A percentile compares a stretch with the other conserved stretches of the same genome.
These are phyloP conservation scores for Kwoniella dejecticola DNA, from an alignment of 768 basidiomycete genomes.

Conservation along the genomic window DNA sequence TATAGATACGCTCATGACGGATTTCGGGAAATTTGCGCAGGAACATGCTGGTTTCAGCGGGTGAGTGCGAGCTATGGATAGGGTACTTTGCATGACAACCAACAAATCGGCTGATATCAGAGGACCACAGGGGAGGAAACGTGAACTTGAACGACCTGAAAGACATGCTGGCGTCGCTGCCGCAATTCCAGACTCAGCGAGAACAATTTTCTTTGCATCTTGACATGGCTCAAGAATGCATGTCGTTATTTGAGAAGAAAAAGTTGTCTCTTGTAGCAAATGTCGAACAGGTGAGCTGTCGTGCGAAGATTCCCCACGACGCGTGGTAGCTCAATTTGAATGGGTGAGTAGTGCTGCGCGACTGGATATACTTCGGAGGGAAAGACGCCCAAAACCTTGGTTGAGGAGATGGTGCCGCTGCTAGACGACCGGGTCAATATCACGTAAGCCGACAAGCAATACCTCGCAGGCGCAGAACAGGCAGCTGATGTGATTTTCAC, in stretches of 20 bases:
- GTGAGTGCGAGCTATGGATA: constrained; percentile 58
- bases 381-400: constrained; percentile 87
- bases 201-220: constrained; percentile 96
- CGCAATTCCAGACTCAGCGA: constrained; percentile 91
- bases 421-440: constrained; percentile 77
- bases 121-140: constrained; percentile 66
- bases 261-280: constrained; percentile 78
- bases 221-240: constrained; percentile 97
- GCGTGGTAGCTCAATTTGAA: neutral
- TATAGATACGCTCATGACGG: constrained; percentile 92
- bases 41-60: constrained; percentile 93
- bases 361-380: constrained; percentile 90
- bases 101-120: constrained; percentile 6
- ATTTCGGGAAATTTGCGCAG: constrained; percentile 90
- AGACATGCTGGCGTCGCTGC: constrained; percentile 93
- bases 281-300: constrained; percentile 75
- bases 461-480: no score
- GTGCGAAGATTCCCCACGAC: no score
- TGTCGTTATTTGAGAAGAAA: constrained; percentile 86
- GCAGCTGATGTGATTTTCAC: neutral
- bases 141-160: constrained; percentile 96
- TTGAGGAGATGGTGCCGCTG: constrained; percentile 98
- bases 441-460: constrained; percentile 61
- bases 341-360: constrained; percentile 72
- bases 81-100: constrained; percentile 13